Conservation (phyloP, 1,139 yeast genomes). For the Yamadazyma songkhlaensis region DNA sequence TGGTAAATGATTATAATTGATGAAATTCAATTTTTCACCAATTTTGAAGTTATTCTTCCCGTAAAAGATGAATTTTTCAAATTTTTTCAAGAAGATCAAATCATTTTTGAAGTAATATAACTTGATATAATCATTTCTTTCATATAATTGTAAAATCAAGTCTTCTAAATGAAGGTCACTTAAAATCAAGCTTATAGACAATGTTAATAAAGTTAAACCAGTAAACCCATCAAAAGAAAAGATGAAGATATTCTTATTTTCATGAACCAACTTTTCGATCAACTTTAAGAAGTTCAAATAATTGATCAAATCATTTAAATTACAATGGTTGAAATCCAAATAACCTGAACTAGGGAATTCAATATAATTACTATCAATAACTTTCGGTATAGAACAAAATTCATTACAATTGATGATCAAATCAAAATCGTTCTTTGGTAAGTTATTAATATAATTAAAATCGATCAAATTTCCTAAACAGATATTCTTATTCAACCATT, state of each 20-base stretch:
- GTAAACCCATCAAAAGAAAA: constrained; percentile 43
- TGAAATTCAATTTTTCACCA: constrained; percentile 10
- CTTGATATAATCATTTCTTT: constrained; percentile 17
- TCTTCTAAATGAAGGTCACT: constrained; percentile 23
- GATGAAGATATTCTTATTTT: constrained; percentile 26
- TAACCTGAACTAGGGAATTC: constrained; percentile 38
- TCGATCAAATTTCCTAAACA: constrained; percentile 36
- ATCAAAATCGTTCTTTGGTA: constrained; percentile 21
- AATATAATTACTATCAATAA: constrained; percentile 19
- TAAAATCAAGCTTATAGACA: constrained; percentile 24
- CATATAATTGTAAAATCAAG: constrained; percentile 17
- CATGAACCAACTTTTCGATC: constrained; percentile 21
- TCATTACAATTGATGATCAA: constrained; percentile 37
- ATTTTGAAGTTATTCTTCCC: background rate
- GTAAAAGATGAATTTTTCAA: constrained; percentile 27
- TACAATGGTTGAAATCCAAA: constrained; percentile 20
- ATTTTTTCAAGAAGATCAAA: constrained; percentile 27
- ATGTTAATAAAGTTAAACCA: constrained; percentile 31
- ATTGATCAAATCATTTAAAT: constrained; percentile 25
- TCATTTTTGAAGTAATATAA: constrained; percentile 35
- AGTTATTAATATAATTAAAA: constrained; percentile 21
- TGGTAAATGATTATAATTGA: constrained; percentile 12
- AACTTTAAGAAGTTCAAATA: constrained; percentile 32
- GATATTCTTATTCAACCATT: constrained; percentile 24
- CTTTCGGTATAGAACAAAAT: constrained; percentile 29